Base-by-base conservation (phyloP, 2,329 filamentous ascomycete genomes). In the Gaeumannomyces tritici region DNA sequence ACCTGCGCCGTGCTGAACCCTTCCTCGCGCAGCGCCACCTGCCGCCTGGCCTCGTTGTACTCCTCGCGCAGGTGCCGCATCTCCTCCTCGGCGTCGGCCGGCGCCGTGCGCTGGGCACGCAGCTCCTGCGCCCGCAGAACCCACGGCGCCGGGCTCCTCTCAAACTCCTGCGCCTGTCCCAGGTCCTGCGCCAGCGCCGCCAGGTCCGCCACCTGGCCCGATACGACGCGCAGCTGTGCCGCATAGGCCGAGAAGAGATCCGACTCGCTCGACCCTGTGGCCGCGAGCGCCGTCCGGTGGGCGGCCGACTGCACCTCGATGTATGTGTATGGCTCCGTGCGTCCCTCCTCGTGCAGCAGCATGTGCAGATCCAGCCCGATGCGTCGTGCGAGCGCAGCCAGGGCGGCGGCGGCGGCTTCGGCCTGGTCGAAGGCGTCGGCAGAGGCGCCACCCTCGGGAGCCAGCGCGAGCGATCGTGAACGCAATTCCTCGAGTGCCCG, bases 1-100 rank as follows among this genome's bases (percentile, higher is more conserved):
- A 97, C 89, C n/a, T 88, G 84, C 28, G 90, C 83, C 63, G 96
- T 93, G 73, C 96, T 92, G 61, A 96, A 84, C 47, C 88, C 87
- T 72, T 93, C 90, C 67, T 96, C 91, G 65, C 88, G 87, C 66
- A 88, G 83, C 1, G 88, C 86, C 63, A 91, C 82, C 4, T 84
- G 81, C 62, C 88, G 86, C 4, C 90, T 88, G 26, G 89, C 87
- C 70, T 93, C 90, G 66, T 88, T 86, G 67, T 95, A 84, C 67
- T 93, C 89, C 61, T 93, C 90, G 69, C 88, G 91, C 63, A 96
- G 79, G 26, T 88, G 86, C 8, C 89, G 85, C 62, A 97, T 83
- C 72, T 96, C 90, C 70, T 93, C 90, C 70, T 96, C 91, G 0
- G 89, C 87, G 70, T 96, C 91, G 54, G 92, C 82, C 0, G 91